A percentile compares a stretch with the other conserved stretches of the same genome.
These are phyloP conservation scores for Adansonia rubrostipa DNA, from an alignment of 441 rosid species.

Conservation along the genomic window DNA sequence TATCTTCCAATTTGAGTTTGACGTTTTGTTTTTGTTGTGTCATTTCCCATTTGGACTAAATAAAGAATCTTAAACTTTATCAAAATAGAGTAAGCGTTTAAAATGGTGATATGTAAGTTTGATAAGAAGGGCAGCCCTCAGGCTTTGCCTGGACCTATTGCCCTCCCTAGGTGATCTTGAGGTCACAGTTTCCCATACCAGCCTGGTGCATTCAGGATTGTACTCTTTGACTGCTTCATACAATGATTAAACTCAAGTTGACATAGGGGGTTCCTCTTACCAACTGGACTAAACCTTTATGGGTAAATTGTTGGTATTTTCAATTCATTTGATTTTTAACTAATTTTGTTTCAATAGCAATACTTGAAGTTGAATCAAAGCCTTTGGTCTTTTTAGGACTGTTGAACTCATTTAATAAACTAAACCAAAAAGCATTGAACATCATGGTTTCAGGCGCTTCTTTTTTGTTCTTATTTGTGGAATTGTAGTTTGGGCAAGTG, in stretches of 20 bases:
- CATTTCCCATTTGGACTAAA: neutral
- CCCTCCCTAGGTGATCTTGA: too few relatives aligned
- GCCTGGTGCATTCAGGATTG: too few relatives aligned
- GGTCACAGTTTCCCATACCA: too few relatives aligned
- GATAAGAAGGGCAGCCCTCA: too few relatives aligned
- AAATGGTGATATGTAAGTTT: neutral
- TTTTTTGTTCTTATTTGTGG: neutral
- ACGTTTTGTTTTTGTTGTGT: neutral
- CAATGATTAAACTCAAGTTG: too few relatives aligned
- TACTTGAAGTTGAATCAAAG: neutral
- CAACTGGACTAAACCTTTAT: too few relatives aligned
- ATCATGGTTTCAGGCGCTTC: neutral
- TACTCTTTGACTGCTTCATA: too few relatives aligned
- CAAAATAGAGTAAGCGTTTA: neutral
- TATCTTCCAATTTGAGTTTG: neutral
- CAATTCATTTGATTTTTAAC: neutral
- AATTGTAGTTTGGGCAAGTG: neutral
- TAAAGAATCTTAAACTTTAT: neutral
- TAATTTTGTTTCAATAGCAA: neutral
- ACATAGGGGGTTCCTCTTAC: too few relatives aligned
- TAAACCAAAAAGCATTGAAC: neutral
- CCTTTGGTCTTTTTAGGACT: neutral
- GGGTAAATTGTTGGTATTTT: neutral
- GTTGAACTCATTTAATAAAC: neutral
- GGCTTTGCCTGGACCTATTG: too few relatives aligned